Conservation (phyloP, 2,329 filamentous ascomycete species). For the Plenodomus biglobosus region DNA sequence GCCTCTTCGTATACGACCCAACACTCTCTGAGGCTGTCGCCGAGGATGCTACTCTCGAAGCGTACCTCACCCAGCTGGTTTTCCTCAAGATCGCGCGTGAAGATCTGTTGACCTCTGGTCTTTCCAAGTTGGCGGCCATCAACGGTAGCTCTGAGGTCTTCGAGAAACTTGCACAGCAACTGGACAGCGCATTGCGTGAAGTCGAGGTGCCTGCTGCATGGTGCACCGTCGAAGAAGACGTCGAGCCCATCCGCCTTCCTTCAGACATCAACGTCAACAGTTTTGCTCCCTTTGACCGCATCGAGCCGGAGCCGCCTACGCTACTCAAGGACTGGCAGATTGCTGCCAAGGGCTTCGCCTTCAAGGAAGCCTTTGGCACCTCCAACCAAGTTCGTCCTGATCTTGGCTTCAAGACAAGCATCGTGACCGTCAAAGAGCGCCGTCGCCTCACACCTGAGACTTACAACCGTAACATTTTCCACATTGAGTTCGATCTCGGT, state of each 20-base stretch:
- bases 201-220: constrained; percentile 79
- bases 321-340: constrained; percentile 77
- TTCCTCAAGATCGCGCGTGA: constrained; percentile 79
- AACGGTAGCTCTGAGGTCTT: constrained; percentile 63
- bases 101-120: constrained; percentile 61
- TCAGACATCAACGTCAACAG: constrained; percentile 73
- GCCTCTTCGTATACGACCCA: constrained; percentile 76
- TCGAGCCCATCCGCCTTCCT: constrained; percentile 57
- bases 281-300: constrained; percentile 78
- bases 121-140: constrained; percentile 66
- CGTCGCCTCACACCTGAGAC: constrained; percentile 82
- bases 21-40: constrained; percentile 67
- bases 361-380: constrained; percentile 92
- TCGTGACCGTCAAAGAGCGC: constrained; percentile 92
- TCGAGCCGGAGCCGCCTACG: constrained; percentile 67
- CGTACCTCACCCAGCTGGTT: constrained; percentile 73
- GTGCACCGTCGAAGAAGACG: constrained; percentile 68
- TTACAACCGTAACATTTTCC: constrained; percentile 99
- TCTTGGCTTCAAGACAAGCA: constrained; percentile 78
- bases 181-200: constrained; percentile 70
- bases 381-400: constrained; percentile 77
- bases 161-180: constrained; percentile 60
- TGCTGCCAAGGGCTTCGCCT: constrained; percentile 82
- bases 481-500: constrained; percentile 97
- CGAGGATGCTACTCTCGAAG: constrained; percentile 62